Evolutionary conservation across 2,329 filamentous ascomycete species (phyloP).

Genomic region (Hymenoscyphus fructigenus): DNA sequence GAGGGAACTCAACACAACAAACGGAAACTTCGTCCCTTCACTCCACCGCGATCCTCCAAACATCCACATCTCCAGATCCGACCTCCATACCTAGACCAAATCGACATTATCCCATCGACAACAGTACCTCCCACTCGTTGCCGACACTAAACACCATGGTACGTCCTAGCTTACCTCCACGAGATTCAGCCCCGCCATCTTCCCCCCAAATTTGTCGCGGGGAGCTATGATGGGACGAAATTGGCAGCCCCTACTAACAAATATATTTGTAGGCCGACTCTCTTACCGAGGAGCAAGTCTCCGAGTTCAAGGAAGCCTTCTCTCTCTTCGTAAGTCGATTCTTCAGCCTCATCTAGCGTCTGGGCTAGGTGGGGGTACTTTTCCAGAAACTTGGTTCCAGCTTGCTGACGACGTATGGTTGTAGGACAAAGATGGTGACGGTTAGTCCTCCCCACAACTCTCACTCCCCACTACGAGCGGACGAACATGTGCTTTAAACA

Average conservation of each 20-base stretch:
- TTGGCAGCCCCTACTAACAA: constrained; percentile 29
- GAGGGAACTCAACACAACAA: constrained; percentile 1
- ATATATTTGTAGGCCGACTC: constrained; percentile 74
- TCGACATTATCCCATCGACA: constrained; percentile 5
- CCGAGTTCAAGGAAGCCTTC: constrained; percentile 99
- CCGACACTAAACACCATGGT: constrained; percentile 26
- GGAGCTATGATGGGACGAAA: constrained; percentile 12
- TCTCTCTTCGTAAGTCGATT: constrained; percentile 89
- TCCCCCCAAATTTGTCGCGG: constrained; percentile 15
- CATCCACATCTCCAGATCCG: constrained; percentile 1
- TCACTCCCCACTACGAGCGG: not conserved
- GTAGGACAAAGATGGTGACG: constrained; percentile 88
- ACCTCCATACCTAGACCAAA: not conserved
- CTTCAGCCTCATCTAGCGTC: constrained; percentile 19
- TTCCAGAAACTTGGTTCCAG: constrained; percentile 20
- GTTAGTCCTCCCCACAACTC: constrained; percentile 54
- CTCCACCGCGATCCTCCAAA: constrained; percentile 1
- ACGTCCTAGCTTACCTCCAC: constrained; percentile 13
- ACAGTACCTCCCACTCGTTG: constrained; percentile 11
- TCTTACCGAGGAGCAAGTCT: constrained; percentile 99
- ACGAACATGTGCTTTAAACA: not conserved
- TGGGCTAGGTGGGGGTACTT: constrained; percentile 13
- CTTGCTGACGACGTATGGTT: constrained; percentile 30
- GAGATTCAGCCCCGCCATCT: constrained; percentile 29
- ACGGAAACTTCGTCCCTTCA: not conserved